phyloP scores from a whole-genome alignment of 192 early-diverging fungal genomes.

The Backusella circina region DNA sequence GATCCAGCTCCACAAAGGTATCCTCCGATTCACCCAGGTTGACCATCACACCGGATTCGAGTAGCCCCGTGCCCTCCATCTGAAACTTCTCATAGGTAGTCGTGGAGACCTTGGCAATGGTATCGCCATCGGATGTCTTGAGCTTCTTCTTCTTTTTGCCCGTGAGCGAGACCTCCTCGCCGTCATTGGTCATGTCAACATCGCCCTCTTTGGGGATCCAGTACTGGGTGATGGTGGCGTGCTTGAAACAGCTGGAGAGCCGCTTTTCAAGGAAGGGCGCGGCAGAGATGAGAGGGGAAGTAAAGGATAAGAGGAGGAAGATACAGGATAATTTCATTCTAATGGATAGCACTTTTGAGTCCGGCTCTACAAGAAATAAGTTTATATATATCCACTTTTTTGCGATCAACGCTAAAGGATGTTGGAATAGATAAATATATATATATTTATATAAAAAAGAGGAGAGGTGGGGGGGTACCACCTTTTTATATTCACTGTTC shows the following conservation, averaged over 20 bases:
- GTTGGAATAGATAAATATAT: background rate
- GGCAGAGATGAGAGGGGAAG: background rate
- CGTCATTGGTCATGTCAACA: constrained; percentile 35
- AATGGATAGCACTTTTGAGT: no score
- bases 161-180: constrained; percentile 14
- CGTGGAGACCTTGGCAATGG: constrained; percentile 29
- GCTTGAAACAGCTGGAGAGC: constrained; percentile 12
- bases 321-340: background rate
- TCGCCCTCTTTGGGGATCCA: constrained; percentile 40
- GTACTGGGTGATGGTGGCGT: constrained; percentile 28
- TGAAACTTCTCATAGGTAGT: constrained; percentile 34
- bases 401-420: constrained; percentile 1
- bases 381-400: background rate
- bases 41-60: constrained; percentile 26
- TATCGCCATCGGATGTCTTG: constrained; percentile 11
- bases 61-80: constrained; percentile 39
- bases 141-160: constrained; percentile 15
- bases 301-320: background rate
- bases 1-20: constrained; percentile 22
- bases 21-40: constrained; percentile 8
- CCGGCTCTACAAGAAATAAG: background rate
- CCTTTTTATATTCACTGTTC: background rate
- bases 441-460: background rate
- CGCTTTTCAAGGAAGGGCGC: background rate
- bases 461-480: no score